Conservation (phyloP, 495 filamentous ascomycete species). For the Penicillium canescens region DNA sequence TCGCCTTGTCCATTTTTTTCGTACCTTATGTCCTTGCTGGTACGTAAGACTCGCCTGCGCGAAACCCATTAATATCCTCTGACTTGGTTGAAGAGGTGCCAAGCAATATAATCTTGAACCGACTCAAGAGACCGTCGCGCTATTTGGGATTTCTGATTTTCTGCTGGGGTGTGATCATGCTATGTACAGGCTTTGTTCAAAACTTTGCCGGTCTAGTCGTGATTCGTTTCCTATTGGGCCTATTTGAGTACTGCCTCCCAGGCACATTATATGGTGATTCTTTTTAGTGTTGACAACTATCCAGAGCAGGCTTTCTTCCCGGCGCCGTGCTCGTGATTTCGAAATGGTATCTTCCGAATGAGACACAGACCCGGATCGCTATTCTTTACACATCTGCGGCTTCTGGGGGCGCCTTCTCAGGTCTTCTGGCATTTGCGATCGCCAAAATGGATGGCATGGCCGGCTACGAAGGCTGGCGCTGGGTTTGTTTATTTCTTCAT, state of each 20-base stretch:
- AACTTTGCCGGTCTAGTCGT: conserved; percentile 28
- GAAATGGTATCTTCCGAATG: conserved; percentile 66
- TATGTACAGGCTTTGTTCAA: conserved; percentile 42
- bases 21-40: no score
- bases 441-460: conserved; percentile 62
- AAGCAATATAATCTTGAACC: conserved; percentile 24
- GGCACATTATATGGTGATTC: not conserved
- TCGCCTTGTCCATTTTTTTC: conserved; percentile 32
- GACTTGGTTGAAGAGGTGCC: conserved; percentile 7
- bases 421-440: conserved; percentile 65
- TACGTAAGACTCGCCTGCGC: conserved; percentile 1
- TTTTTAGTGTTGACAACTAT: not conserved
- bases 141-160: conserved; percentile 23
- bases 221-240: conserved; percentile 18
- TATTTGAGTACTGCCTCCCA: conserved; percentile 17
- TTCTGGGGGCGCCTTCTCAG: conserved; percentile 65
- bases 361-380: conserved; percentile 65
- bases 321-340: conserved; percentile 48
- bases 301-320: conserved; percentile 56
- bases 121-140: conserved; percentile 14
- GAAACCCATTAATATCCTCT: not conserved
- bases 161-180: conserved; percentile 45
- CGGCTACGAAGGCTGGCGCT: conserved; percentile 65
- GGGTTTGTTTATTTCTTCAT: conserved; percentile 17
- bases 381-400: conserved; percentile 66